Base-by-base conservation (phyloP, 108 stramenopile species). In the Nitzschia putrida region DNA sequence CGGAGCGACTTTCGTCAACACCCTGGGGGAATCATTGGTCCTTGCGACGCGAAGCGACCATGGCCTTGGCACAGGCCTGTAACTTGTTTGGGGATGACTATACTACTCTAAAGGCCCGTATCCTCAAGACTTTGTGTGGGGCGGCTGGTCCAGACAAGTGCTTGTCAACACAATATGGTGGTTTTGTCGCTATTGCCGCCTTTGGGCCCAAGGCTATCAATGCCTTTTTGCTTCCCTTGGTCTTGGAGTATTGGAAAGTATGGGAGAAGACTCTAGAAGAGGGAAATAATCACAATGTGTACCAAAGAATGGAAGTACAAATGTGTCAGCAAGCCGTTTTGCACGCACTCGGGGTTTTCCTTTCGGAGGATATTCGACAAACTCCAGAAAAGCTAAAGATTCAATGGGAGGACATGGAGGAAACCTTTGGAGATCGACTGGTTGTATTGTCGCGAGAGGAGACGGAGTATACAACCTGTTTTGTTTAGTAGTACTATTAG, bases 121-220 rank as follows among this genome's bases (percentile, higher is more conserved):
- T 91, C 9, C 67, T 94, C 47, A 80, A 81, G 57, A 61, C 86
- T 4, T 66, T 94, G 13, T 85, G 82, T 58, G 51, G 84, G 68
- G 44, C 81, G 58, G 75, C 78, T 70, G 81, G 75, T 68, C 50
- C 60, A 64, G 52, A 52, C 50, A 76, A 77, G 49, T 61, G 83
- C 3, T 49, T 80, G 38, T 38, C 83, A 1, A 90, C 88, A 0
- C 82, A 78, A 61, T 94, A 83, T 76, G 93, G 93, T 41, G 90
- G 90, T 37, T 78, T 94, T 57, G 87, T 90, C 13, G 93, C 87
- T 0, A 79, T 90, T 64, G 74, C 89, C 0, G 59, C 79, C 20
- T 94, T 94, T 79, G 93, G 93, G 37, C 78, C 84, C 22, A 80
- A 85, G 44, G 88, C 89, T 4, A 74, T 94, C 42, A 88, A 89